Conservation (phyloP, 352 stramenopile species). For the Phytophthora pluvialis region DNA sequence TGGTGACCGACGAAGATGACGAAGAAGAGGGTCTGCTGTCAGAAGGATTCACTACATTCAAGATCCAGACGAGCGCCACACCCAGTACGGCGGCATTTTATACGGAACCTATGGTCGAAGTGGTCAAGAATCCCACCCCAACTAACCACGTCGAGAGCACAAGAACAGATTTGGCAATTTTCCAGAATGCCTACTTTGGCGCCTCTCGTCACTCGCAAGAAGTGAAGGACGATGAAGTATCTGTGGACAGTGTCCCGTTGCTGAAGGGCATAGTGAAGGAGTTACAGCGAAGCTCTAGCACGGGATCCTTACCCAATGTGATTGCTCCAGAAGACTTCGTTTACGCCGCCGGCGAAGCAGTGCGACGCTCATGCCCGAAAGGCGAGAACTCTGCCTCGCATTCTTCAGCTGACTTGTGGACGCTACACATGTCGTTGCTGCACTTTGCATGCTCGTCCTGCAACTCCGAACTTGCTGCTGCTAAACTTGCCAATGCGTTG, state of each 20-base stretch:
- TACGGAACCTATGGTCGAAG: slow-evolving; percentile 31
- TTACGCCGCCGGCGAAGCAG: slow-evolving; percentile 26
- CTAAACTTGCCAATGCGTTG: slow-evolving; percentile 48
- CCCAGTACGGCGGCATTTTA: slow-evolving; percentile 20
- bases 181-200: slow-evolving; percentile 33
- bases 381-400: not conserved
- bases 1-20: slow-evolving; percentile 38
- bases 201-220: not conserved
- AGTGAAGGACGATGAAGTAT: not conserved
- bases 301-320: slow-evolving; percentile 11
- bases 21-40: slow-evolving; percentile 51
- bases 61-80: slow-evolving; percentile 18
- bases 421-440: slow-evolving; percentile 51
- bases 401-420: slow-evolving; percentile 45
- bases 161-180: slow-evolving; percentile 27
- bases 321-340: slow-evolving; percentile 37
- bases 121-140: not conserved
- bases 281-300: slow-evolving; percentile 30
- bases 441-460: slow-evolving; percentile 54
- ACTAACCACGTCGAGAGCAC: not conserved
- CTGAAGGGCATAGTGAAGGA: slow-evolving; percentile 20
- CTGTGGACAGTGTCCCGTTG: slow-evolving; percentile 5
- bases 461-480: slow-evolving; percentile 47
- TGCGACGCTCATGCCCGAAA: slow-evolving; percentile 25
- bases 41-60: slow-evolving; percentile 45